Evolutionary conservation across 73 alveolate genomes (phyloP).

Genomic region (Stentor roeselii): DNA sequence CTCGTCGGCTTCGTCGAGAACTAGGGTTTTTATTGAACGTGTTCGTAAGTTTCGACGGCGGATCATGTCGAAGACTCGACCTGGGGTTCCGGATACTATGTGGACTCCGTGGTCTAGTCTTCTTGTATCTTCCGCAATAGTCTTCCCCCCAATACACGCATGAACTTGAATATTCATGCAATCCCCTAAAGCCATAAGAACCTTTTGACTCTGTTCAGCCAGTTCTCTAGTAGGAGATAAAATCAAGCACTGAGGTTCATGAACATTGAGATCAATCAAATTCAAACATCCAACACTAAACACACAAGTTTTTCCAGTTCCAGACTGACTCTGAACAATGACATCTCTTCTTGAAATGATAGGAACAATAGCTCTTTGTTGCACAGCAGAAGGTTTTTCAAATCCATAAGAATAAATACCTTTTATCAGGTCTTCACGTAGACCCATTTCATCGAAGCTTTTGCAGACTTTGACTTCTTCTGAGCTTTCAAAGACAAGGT

Average conservation of each 20-base stretch:
- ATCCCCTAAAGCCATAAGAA: conserved; percentile 92
- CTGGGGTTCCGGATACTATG: conserved; percentile 97
- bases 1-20: conserved; percentile 99
- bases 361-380: conserved; percentile 92
- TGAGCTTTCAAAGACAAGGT: conserved; percentile 49
- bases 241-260: conserved; percentile 85
- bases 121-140: conserved; percentile 91
- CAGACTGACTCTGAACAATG: conserved; percentile 79
- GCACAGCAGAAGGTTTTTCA: conserved; percentile 95
- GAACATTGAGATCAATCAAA: conserved; percentile 59
- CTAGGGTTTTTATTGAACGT: conserved; percentile 79
- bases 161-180: conserved; percentile 85
- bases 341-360: conserved; percentile 87
- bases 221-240: conserved; percentile 92
- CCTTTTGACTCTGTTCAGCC: conserved; percentile 86
- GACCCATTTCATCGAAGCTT: conserved; percentile 79
- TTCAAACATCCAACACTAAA: conserved; percentile 93
- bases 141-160: conserved; percentile 95
- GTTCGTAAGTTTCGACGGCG: conserved; percentile 71
- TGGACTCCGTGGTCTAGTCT: conserved; percentile 95
- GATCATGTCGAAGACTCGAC: conserved; percentile 94
- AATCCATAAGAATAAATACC: conserved; percentile 94
- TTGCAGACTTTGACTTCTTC: conserved; percentile 75
- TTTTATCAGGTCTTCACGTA: conserved; percentile 89
- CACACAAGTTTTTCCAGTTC: conserved; percentile 99